Conservation (phyloP, 1,139 yeast species). For the Candida sp. region DNA sequence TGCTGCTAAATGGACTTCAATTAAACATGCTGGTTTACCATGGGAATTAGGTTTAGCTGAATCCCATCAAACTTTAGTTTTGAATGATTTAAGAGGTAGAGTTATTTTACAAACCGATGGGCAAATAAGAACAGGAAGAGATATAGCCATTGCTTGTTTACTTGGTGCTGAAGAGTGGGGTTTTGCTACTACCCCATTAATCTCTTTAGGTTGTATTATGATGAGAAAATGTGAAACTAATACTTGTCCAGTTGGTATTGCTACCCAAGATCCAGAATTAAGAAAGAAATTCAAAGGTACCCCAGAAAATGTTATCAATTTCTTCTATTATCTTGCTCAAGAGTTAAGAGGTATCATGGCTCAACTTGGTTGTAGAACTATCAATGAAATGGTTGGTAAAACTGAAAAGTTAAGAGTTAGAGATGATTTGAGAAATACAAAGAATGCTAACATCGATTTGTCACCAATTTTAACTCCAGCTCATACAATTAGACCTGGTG, state of each 20-base stretch:
- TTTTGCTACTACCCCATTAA: constrained; percentile 94
- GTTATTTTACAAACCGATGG: constrained; percentile 97
- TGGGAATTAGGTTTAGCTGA: constrained; percentile 99
- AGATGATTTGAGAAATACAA: constrained; percentile 81
- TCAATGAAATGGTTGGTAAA: constrained; percentile 97
- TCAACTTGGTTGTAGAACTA: constrained; percentile 87
- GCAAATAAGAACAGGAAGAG: constrained; percentile 94
- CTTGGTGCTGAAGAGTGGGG: constrained; percentile 99
- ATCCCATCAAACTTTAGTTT: constrained; percentile 94
- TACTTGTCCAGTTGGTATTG: constrained; percentile 98
- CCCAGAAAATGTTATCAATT: constrained; percentile 97
- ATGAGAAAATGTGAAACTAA: constrained; percentile 92
- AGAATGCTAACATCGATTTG: constrained; percentile 88
- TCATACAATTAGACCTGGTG: constrained; percentile 96
- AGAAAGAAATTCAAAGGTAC: constrained; percentile 94
- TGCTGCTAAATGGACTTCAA: constrained; percentile 97
- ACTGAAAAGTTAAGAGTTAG: constrained; percentile 87
- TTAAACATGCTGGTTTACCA: constrained; percentile 95
- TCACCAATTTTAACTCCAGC: constrained; percentile 96
- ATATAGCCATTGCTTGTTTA: constrained; percentile 92
- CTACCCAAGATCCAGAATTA: constrained; percentile 95
- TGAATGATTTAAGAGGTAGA: constrained; percentile 93
- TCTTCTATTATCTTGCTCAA: constrained; percentile 91
- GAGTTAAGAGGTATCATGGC: constrained; percentile 96
- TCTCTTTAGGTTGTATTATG: constrained; percentile 97